A percentile compares a stretch with the other conserved stretches of the same genome.
Conservation (phyloP, 129 eudicot genomes). For the Apium graveolens region DNA sequence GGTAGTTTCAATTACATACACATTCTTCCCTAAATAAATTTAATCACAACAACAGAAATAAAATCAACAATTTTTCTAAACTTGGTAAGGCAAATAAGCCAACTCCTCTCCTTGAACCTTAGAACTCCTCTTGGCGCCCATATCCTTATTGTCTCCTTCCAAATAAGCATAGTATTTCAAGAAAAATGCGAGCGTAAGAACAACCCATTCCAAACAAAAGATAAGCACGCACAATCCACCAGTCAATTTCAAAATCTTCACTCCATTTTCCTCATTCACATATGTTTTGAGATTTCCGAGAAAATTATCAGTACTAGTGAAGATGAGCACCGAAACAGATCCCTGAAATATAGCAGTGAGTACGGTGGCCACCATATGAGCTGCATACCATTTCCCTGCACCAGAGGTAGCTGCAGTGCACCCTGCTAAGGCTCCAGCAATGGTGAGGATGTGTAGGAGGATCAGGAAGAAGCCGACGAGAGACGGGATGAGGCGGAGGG, state of each 20-base stretch:
- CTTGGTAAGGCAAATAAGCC: slow-evolving; percentile 8
- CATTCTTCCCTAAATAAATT: background rate
- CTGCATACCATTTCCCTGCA: slow-evolving; percentile 46
- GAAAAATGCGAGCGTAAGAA: slow-evolving; percentile 31
- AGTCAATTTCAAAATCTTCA: slow-evolving; percentile 29
- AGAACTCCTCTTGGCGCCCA: background rate
- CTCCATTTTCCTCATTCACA: slow-evolving; percentile 38
- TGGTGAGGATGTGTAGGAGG: slow-evolving; percentile 51
- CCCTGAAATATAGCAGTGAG: slow-evolving; percentile 83
- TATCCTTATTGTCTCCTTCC: slow-evolving; percentile 8
- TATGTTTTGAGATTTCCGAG: slow-evolving; percentile 30
- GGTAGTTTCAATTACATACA: background rate
- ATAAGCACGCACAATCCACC: slow-evolving; percentile 52
- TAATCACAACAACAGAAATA: background rate
- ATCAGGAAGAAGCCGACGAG: slow-evolving; percentile 34
- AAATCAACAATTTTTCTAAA: background rate
- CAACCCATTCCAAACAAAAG: slow-evolving; percentile 55
- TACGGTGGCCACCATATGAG: slow-evolving; percentile 70
- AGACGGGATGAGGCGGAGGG: slow-evolving; percentile 84
- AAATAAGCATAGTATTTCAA: slow-evolving; percentile 27
- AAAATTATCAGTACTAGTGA: slow-evolving; percentile 49
- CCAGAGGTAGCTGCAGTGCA: slow-evolving; percentile 24
- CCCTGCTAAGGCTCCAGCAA: slow-evolving; percentile 34
- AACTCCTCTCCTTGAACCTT: slow-evolving; percentile 29
- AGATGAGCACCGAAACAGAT: slow-evolving; percentile 48